Base-by-base conservation (phyloP, 495 filamentous ascomycete species). In the Astrocystis sublimbata region DNA sequence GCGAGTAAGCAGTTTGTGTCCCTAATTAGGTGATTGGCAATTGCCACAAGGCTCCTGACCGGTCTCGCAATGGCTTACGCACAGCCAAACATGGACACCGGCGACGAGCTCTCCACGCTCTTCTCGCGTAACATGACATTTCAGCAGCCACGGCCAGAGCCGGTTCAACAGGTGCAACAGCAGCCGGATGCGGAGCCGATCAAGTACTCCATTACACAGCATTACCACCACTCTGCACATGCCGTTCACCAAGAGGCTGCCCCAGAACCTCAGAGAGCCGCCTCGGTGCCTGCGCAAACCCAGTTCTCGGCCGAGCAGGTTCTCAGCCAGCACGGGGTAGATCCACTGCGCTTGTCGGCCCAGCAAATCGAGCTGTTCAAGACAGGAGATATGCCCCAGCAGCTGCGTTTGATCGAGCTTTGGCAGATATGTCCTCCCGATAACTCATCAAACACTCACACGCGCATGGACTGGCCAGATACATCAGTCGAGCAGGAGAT, bases 171-270 rank as follows among this genome's bases (percentile, higher is more conserved):
- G 21, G 57, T 68, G 8, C 66, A 70, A 8, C 62, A 67, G 24
- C 38, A 64, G 40, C 58, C 65, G 7, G 73, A 76, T 53, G 64
- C 73, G 30, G 50, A 69, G 24, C 67, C 75, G 12, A 83, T 84
- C 59, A 78, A 79, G 54, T 91, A 90, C 75, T 88, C 85, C 56
- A 83, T 91, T 63, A 81, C 88, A 12, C 87, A 89, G 64, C 89
- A 92, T 72, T 92, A 92, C 71, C 85, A 88, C 65, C 90, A 92
- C 69, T 89, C 88, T 2, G 73, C 85, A 28, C 88, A 91, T 64
- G 28, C 82, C 10, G 75, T 63, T 19, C 69, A 66, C 23, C 64
- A 69, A 33, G 59, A 75, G 6, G 66, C 68, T 2, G 59, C 66
- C 26, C 50, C 63, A 19, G 68, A 73, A 62, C 62, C 61, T 8